Base-by-base conservation (phyloP, 148 eudicot species). In the Cornus controversa region DNA sequence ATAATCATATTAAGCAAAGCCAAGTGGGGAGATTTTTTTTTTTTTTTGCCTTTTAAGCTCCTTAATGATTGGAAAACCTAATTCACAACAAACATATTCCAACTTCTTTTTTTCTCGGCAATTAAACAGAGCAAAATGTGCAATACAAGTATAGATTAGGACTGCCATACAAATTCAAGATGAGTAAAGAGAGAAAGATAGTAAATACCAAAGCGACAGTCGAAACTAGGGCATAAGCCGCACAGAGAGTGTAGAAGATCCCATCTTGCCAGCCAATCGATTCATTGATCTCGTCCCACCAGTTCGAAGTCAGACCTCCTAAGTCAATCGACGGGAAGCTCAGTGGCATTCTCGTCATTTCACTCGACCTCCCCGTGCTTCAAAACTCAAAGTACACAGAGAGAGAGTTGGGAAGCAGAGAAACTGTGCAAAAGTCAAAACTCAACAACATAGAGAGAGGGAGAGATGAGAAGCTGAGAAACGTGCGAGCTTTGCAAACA, bases 181-280 rank as follows among this genome's bases (percentile, higher is more conserved):
- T 7, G 4, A 2, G 15, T 8, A 74, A 42, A 69, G 45, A 47
- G 6, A 64, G 66, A 75, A n/a, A n/a, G n/a, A n/a, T n/a, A n/a
- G n/a, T n/a, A 66, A 63, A 75, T 82, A 95, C 98, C 86, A 95
- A 73, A 58, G 97, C 98, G 68, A 84, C 84, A 74, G 78, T 68
- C 45, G 98, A 95, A 64, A 93, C 94, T 69, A 89, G 86, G 77
- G 91, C 91, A 75, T 89, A 95, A 63, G 87, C 80, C 57, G 88
- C 90, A 82, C 85, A 90, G 42, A 95, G 92, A 58, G 93, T 70
- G 85, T 77, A 91, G 76, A 93, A 95, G 66, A 91, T 83, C 37
- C 90, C 97, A 84, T 93, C 94, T 81, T 95, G 98, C 98, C 98
- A 95, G 11, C 34, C 68, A 69, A 54, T 68, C 9, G 98, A 94